A percentile compares a stretch with the other conserved stretches of the same genome.
These are phyloP conservation scores for Naegleria gruberi DNA, from an alignment of 208 protist species.

Conservation along the genomic window DNA sequence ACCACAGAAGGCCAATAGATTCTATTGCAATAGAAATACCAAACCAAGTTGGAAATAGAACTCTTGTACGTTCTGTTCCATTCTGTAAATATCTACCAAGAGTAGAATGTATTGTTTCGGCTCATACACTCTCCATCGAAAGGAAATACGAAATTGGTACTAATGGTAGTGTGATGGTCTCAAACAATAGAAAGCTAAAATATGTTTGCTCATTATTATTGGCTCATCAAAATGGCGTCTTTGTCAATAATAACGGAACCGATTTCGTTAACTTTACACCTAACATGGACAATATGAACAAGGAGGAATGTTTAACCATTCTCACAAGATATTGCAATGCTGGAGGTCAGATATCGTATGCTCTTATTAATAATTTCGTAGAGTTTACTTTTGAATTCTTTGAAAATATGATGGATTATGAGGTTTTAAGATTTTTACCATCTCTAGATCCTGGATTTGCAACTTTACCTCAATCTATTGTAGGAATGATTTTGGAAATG, in stretches of 20 bases:
- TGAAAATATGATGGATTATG: not conserved
- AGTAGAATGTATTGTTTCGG: not conserved
- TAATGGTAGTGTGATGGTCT: not conserved
- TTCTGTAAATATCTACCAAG: not conserved
- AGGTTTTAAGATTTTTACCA: not conserved
- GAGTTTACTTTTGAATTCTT: not conserved
- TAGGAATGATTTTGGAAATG: not conserved
- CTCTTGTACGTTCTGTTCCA: not conserved
- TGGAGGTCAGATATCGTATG: not conserved
- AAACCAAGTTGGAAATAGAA: not conserved
- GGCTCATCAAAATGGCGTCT: constrained; percentile 3
- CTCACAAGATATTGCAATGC: not conserved
- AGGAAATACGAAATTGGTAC: not conserved
- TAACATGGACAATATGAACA: not conserved
- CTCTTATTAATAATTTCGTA: not conserved
- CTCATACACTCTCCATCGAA: not conserved
- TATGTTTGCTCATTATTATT: constrained; percentile 4
- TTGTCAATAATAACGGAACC: not conserved
- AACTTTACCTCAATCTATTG: not conserved
- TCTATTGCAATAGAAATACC: constrained; percentile 21
- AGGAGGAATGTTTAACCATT: not conserved
- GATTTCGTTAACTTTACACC: not conserved
- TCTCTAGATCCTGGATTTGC: too few species aligned
- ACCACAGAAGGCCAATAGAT: not conserved
- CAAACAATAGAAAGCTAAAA: not conserved